phyloP scores from a whole-genome alignment of 192 early-diverging fungal genomes.

The Entophlyctis luteolus region DNA sequence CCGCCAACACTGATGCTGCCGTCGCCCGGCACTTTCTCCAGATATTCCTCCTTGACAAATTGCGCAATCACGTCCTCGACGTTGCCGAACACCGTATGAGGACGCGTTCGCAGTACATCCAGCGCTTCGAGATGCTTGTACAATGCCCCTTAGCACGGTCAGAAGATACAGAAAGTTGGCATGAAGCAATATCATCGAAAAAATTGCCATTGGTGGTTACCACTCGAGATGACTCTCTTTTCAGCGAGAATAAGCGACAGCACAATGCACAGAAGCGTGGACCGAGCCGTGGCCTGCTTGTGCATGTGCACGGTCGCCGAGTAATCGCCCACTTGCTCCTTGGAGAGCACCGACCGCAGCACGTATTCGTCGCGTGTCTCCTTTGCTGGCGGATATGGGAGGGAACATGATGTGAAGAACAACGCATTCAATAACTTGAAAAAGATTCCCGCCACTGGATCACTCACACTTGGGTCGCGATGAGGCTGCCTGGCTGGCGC shows the following conservation, averaged over 20 bases:
- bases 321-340: not conserved
- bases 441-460: not conserved
- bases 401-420: not conserved
- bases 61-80: slow-evolving; percentile 21
- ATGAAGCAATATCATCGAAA: not conserved
- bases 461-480: not conserved
- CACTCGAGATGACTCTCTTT: not conserved
- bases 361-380: not conserved
- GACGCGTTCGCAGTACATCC: not conserved
- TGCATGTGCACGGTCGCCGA: not conserved
- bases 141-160: not conserved
- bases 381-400: not conserved
- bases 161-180: slow-evolving; percentile 12
- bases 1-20: not conserved
- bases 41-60: slow-evolving; percentile 24
- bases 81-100: slow-evolving; percentile 4
- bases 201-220: not conserved
- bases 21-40: slow-evolving; percentile 5
- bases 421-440: not conserved
- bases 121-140: slow-evolving; percentile 14
- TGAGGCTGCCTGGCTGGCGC: not conserved
- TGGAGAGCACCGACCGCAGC: slow-evolving; percentile 4
- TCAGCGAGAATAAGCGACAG: slow-evolving; percentile 4
- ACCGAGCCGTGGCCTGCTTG: not conserved
- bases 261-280: slow-evolving; percentile 15